Evolutionary conservation across 768 basidiomycete genomes (phyloP), one percentile per base, ranked within the genome.

Genomic region (Naganishia onofrii): DNA sequence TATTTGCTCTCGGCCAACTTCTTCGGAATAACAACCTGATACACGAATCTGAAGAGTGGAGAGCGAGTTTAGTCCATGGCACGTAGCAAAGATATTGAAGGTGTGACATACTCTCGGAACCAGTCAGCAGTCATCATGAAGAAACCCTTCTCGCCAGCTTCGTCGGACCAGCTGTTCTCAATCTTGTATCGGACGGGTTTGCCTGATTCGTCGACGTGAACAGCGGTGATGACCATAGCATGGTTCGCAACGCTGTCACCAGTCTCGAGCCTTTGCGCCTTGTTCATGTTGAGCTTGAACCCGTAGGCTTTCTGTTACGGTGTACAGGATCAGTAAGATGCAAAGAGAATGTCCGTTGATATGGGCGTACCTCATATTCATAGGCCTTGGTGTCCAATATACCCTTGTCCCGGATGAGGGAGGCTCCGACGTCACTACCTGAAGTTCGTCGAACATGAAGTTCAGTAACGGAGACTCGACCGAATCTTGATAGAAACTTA

Each of bases 161-260:
- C 82, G 31, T 88, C 87, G 19, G 91, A 90, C 95, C 95, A 98
- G 3, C 89, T 90, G 83, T 98, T 98, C 84, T 98, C 95, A 23
- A 98, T 91, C 82, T 92, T 92, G 86, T 92, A 98, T n/a, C 92
- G 86, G 23, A 94, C 81, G 0, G 93, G 89, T 69, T 86, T 87
- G 65, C 91, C 92, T 2, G 80, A 78, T 67, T 79, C 82, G 76
- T 94, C 93, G 58, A 96, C 83, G 77, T 97, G 94, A 21, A 94
- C 94, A 21, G 87, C 94, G 21, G 90, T 88, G 79, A 97, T 94
- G 52, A 95, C 92, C 91, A 92, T 83, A 0, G 82, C 81, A 79
- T 97, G 94, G 0, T 93, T 97, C 93, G 96, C 95, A 36, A 89
- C 80, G 0, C 67, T 71, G 46, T 54, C 63, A 19, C 44, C 57